These are phyloP conservation scores for Leptomonas seymouri DNA, from an alignment of 208 protist species.

Conservation along the genomic window DNA sequence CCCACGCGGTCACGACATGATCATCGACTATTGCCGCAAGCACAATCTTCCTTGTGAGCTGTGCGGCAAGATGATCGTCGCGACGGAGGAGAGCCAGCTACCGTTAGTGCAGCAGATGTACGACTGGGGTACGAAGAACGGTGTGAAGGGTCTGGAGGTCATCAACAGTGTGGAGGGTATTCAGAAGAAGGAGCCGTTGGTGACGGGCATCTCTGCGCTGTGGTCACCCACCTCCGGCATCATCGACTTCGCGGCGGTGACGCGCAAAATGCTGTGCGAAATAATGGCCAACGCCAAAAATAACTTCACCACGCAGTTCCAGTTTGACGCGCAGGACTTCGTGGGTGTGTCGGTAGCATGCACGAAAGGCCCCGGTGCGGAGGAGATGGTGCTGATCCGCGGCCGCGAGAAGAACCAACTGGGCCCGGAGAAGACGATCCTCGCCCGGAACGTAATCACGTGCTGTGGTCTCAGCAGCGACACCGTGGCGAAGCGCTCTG, in stretches of 20 bases:
- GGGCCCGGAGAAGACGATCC: constrained; percentile 70
- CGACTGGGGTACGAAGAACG: constrained; percentile 81
- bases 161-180: constrained; percentile 71
- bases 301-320: constrained; percentile 61
- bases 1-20: constrained; percentile 77
- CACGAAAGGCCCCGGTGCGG: constrained; percentile 17
- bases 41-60: constrained; percentile 82
- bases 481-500: constrained; percentile 60
- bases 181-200: constrained; percentile 71
- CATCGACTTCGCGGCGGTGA: constrained; percentile 80
- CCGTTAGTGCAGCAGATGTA: constrained; percentile 70
- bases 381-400: constrained; percentile 79
- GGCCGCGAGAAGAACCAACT: constrained; percentile 76
- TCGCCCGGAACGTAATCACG: constrained; percentile 78
- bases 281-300: constrained; percentile 38
- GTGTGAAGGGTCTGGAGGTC: constrained; percentile 76
- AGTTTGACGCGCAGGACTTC: constrained; percentile 79
- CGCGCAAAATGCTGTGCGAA: constrained; percentile 70
- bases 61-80: constrained; percentile 93
- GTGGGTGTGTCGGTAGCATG: constrained; percentile 53
- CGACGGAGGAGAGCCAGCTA: constrained; percentile 55
- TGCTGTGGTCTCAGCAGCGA: constrained; percentile 87
- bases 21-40: constrained; percentile 88
- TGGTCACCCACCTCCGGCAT: constrained; percentile 91
- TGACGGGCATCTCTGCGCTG: constrained; percentile 71